Percentiles rank a stretch among this genome's conserved stretches.
Evolutionary conservation across 148 eudicot species (phyloP).

Genomic region (Bassia scoparia): DNA sequence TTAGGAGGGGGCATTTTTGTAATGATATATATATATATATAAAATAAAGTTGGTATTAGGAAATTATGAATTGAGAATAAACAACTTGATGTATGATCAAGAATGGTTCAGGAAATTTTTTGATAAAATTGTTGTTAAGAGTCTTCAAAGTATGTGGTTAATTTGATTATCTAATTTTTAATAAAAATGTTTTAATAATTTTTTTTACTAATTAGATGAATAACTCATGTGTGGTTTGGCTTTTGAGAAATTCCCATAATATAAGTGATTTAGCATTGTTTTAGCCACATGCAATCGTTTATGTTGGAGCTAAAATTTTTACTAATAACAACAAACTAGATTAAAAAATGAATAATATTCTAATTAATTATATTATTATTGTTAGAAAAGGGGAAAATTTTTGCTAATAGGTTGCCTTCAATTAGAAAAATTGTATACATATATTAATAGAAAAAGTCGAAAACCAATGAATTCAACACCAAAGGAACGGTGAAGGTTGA

Average conservation of each 20-base stretch:
- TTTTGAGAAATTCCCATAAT: background rate
- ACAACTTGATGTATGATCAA: too few species aligned
- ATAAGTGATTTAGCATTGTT: background rate
- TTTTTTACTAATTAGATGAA: background rate
- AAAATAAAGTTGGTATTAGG: too few species aligned
- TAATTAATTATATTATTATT: background rate
- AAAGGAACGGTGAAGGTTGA: too few species aligned
- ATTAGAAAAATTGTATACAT: too few species aligned
- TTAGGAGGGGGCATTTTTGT: slow-evolving; percentile 10
- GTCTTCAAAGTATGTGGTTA: background rate
- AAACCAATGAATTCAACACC: too few species aligned
- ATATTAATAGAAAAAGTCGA: too few species aligned
- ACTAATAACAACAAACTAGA: background rate
- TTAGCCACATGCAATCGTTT: background rate
- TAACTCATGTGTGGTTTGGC: background rate
- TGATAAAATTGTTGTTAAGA: too few species aligned
- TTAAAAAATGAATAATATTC: background rate
- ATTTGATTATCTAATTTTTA: background rate
- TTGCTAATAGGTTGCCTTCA: background rate
- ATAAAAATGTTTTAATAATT: too few species aligned
- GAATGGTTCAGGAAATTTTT: too few species aligned
- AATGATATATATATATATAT: too few species aligned
- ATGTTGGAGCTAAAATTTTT: background rate
- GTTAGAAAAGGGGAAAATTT: background rate
- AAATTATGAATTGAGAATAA: too few species aligned